phyloP scores from a whole-genome alignment of 768 basidiomycete species.

The Crucibulum laeve region DNA sequence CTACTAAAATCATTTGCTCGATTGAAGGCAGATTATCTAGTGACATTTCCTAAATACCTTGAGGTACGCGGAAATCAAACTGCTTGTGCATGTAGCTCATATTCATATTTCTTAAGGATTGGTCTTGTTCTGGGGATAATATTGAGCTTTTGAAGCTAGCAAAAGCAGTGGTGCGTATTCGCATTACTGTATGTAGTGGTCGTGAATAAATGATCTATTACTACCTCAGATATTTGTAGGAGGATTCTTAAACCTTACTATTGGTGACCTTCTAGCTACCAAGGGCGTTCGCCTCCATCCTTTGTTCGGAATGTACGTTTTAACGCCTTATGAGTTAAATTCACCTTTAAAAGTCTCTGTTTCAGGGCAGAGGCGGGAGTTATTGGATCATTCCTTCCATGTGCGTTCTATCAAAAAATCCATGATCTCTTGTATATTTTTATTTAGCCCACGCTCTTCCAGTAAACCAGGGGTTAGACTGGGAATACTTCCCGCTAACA shows the following conservation, averaged over 20 bases:
- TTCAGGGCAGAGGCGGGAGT: not conserved
- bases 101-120: not conserved
- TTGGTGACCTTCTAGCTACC: slow-evolving; percentile 1
- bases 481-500: not conserved
- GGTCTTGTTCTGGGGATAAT: not conserved
- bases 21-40: slow-evolving; percentile 2
- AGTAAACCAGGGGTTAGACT: not conserved
- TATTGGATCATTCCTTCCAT: not conserved
- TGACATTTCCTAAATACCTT: slow-evolving; percentile 4
- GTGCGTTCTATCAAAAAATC: not conserved
- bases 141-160: not conserved
- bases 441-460: no score
- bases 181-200: not conserved
- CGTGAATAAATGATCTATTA: not conserved
- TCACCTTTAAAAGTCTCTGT: not conserved
- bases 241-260: slow-evolving; percentile 2
- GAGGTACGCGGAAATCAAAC: slow-evolving; percentile 2
- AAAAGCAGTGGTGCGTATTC: not conserved
- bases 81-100: not conserved
- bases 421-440: not conserved
- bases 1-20: slow-evolving; percentile 8
- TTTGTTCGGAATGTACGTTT: not conserved
- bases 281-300: not conserved
- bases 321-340: not conserved
- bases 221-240: slow-evolving; percentile 5